Base-by-base conservation (phyloP, 805 yeast genomes). In the Sugiyamaella marilandica region DNA sequence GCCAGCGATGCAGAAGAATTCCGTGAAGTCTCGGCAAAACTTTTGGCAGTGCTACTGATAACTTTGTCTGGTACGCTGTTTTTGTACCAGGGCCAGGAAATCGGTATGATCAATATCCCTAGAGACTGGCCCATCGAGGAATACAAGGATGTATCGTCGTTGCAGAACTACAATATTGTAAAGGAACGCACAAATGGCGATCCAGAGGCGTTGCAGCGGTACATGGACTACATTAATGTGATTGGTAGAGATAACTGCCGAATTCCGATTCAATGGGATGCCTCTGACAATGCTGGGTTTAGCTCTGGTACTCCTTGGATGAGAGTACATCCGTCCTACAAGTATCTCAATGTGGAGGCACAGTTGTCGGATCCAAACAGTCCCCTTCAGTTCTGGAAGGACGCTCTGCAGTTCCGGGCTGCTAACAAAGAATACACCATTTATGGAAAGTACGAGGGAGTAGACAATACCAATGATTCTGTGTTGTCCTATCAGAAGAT, bases 51-150 rank as follows among this genome's bases (percentile, higher is more conserved):
- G 43, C 62, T 80, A 61, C 74, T 74, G 55, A 51, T 71, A 11
- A 59, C 81, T 5, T 66, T 78, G 57, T 74, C 80, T 26, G 84
- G 84, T 47, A 79, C 84, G 11, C 62, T 77, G 51, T 81, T 71
- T 65, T 64, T 81, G 35, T 81, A 79, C 67, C 84, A 81, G 65
- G 85, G 84, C 49, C 84, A 81, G 63, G 84, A 81, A 59, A 67
- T 81, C 54, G 84, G 82, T 32, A 78, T 75, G 78, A 71, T 72
- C 49, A 80, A 80, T 61, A 64, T 77, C 24, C 73, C 79, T 31
- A 61, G 65, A 50, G 60, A 63, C 29, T 55, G 55, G 83, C 69
- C 70, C 24, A 67, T 79, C 49, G 69, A 67, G 16, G 80, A 78
- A 58, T 80, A 78, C 66, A 64, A 70, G 58, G 84, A 80, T 62